Percentiles rank a stretch among this genome's conserved stretches.
phyloP scores from a whole-genome alignment of 768 basidiomycete species.

The Gymnopilus dilepis region DNA sequence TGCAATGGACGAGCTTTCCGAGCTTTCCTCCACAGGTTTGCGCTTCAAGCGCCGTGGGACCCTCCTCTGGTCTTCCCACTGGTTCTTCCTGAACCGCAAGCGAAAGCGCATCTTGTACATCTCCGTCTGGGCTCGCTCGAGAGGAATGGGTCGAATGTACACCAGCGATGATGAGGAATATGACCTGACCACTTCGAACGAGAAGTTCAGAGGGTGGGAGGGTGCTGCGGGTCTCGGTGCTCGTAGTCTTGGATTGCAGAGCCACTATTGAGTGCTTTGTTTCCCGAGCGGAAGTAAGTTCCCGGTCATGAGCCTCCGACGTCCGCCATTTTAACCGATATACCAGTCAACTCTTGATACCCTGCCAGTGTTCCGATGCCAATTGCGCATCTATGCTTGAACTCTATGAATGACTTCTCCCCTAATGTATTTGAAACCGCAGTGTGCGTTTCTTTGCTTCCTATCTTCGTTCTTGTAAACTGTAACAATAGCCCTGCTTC shows the following conservation, averaged over 20 bases:
- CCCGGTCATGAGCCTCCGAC: not conserved
- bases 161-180: conserved; percentile 53
- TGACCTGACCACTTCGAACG: conserved; percentile 33
- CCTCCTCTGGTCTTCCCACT: conserved; percentile 93
- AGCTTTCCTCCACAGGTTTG: conserved; percentile 45
- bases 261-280: conserved; percentile 10
- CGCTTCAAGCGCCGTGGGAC: conserved; percentile 72
- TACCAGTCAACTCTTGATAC: conserved; percentile 25
- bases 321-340: conserved; percentile 19
- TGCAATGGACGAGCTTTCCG: conserved; percentile 40
- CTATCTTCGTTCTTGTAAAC: conserved; percentile 19
- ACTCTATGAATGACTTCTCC: conserved; percentile 5
- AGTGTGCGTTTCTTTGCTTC: not conserved
- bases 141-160: conserved; percentile 58
- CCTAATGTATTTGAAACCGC: conserved; percentile 13
- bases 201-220: conserved; percentile 80
- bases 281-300: conserved; percentile 20
- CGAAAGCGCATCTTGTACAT: conserved; percentile 91
- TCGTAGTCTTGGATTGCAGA: conserved; percentile 70
- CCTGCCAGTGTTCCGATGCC: conserved; percentile 7
- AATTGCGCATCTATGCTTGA: not conserved
- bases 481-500: conserved; percentile 8
- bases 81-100: conserved; percentile 96
- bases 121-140: conserved; percentile 87
- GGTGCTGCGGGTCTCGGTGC: conserved; percentile 82